These are phyloP conservation scores for Oryza meyeriana DNA, from an alignment of 176 grass and related monocot genomes.

Conservation along the genomic window DNA sequence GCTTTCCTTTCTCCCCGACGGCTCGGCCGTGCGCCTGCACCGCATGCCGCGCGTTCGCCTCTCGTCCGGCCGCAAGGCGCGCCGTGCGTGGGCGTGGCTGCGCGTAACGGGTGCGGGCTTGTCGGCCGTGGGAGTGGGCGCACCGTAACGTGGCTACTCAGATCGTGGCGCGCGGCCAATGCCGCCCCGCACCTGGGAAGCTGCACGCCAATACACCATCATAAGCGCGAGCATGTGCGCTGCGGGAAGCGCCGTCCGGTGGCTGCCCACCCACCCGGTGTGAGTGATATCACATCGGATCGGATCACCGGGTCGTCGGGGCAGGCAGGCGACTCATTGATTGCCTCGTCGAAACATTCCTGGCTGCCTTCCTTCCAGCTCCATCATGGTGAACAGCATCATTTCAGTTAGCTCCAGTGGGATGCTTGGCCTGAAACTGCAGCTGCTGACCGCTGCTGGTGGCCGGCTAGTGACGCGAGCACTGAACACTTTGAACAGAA, in stretches of 20 bases:
- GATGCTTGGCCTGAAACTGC: background rate
- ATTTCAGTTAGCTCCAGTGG: background rate
- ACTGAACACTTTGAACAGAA: background rate
- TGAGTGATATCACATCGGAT: background rate
- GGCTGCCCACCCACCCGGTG: background rate
- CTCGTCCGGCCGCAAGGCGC: no score
- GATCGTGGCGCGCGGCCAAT: background rate
- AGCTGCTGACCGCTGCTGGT: background rate
- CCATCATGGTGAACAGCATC: slow-evolving; percentile 10
- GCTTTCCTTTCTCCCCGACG: no score
- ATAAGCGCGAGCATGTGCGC: background rate
- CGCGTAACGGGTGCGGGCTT: background rate
- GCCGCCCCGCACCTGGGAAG: no score
- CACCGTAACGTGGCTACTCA: slow-evolving; percentile 19
- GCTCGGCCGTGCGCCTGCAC: no score
- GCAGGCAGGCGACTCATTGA: background rate
- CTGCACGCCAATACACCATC: background rate
- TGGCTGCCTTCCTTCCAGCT: background rate
- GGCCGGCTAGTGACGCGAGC: background rate
- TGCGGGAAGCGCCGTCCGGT: background rate
- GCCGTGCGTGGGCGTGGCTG: background rate
- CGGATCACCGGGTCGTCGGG: background rate
- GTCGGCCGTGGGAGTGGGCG: slow-evolving; percentile 4
- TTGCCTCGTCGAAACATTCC: slow-evolving; percentile 5
- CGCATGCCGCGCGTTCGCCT: no score